Evolutionary conservation across 495 filamentous ascomycete species (phyloP).

Genomic region (Cryomyces antarcticus): DNA sequence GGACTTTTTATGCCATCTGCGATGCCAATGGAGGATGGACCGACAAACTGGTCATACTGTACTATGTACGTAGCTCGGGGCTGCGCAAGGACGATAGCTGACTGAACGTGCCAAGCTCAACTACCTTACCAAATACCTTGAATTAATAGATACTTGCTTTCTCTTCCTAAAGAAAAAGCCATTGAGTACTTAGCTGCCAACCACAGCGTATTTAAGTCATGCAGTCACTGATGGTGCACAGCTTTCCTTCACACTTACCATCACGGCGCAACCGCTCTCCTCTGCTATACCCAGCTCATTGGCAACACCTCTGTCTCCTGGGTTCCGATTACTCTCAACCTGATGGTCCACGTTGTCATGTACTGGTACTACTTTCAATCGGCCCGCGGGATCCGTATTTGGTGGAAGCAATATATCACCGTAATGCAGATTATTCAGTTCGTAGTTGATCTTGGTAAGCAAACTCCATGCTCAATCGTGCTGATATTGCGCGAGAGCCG

Average conservation of each 20-base stretch:
- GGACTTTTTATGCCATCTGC: conserved; percentile 57
- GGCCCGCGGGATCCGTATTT: conserved; percentile 59
- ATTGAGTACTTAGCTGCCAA: conserved; percentile 33
- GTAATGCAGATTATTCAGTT: conserved; percentile 71
- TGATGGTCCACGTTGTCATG: conserved; percentile 60
- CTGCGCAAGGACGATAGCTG: neutral
- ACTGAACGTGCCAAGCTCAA: conserved; percentile 35
- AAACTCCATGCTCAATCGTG: neutral
- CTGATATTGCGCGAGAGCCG: neutral
- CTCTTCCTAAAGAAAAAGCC: conserved; percentile 78
- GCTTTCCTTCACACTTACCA: conserved; percentile 80
- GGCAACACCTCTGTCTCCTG: conserved; percentile 61
- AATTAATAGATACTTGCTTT: conserved; percentile 65
- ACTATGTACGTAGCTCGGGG: conserved; percentile 40
- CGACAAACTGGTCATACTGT: conserved; percentile 49
- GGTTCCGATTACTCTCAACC: conserved; percentile 59
- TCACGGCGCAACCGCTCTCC: conserved; percentile 63
- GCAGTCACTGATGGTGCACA: conserved; percentile 9
- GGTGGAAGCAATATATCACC: conserved; percentile 87
- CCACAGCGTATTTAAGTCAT: neutral
- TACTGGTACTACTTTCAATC: conserved; percentile 66
- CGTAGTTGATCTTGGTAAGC: conserved; percentile 55
- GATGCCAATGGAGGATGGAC: conserved; percentile 56
- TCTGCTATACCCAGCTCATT: conserved; percentile 71
- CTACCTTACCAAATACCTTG: conserved; percentile 69